Base-by-base conservation (phyloP, 352 stramenopile species). In the Albugo candida region DNA sequence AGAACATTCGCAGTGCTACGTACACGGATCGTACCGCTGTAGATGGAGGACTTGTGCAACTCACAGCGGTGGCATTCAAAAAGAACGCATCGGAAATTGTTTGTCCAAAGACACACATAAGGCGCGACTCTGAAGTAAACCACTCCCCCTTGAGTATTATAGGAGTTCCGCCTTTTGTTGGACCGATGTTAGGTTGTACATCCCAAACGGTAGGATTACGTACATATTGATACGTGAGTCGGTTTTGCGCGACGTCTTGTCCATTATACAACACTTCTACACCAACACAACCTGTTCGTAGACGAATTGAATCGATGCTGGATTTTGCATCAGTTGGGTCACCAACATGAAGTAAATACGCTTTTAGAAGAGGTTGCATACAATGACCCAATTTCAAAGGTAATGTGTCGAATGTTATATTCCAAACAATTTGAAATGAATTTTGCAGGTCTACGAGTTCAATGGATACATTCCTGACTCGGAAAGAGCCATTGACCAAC, bases 1-100 rank as follows among this genome's bases (percentile, higher is more conserved):
- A 80, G 44, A 95, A 95, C 38, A 96, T 54, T 31, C 24, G 24
- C 3, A 31, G 24, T 31, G 24, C 24, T 31, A 31, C 8, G 24
- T 81, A 74, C 3, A 67, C 54, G n/a, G 61, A 85, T 0, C 65
- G 71, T 24, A 69, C 61, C 19, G 47, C 48, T 2, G 75, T 59
- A n/a, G 95, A 53, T 0, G 81, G 65, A 11, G 88, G 85, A 13
- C 81, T 70, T 38, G 61, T 55, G 50, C 93, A 98, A 5, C 48
- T 48, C 44, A 98, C 79, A 41, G 81, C 64, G 2, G 60, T 73
- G 16, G 68, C 65, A 55, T 49, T 78, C 5, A 94, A 37, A 51
- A 92, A 97, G 37, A 60, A 65, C 0, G 68, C 89, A 3, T 86
- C 85, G 17, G 92, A 83, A 27, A 84, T 47, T 0, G 75, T 35